Evolutionary conservation across 805 yeast species (phyloP), one percentile per base, ranked within the genome.

Genomic region (Ascoidea tarda): DNA sequence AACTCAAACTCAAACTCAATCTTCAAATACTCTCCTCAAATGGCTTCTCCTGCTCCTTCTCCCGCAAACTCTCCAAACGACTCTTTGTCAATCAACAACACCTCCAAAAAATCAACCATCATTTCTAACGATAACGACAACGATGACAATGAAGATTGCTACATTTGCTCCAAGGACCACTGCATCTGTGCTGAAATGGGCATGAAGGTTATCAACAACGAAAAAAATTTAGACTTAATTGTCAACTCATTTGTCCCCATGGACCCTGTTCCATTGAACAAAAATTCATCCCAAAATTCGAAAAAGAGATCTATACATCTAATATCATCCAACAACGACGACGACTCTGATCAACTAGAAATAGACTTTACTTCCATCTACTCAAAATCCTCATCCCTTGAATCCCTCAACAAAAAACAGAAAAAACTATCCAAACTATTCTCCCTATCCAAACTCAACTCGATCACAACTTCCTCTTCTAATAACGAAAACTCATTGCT

Each of bases 111-210:
- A 38, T 14, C 8, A 38, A 38, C 44, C 14, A 38, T 38, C 8
- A 5, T 54, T 59, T 8, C 56, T 55, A 51, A 57, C 61, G 4
- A 59, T 44, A 5, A 55, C 59, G 10, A 57, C 54, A 51, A 57
- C 61, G 4, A 59, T 44, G 66, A 61, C 45, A 68, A 63, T 48
- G 28, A 21, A 21, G 73, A 70, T 53, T 84, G 90, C 63, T 84
- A 81, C 2, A 77, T 79, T n/a, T 84, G 90, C 62, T 63, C 70
- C 47, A 81, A 81, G 62, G 88, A 82, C 50, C 81, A 75, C 53
- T 84, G 90, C 61, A 63, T 83, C 12, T 84, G 90, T 63, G 88
- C 75, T 5, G 62, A 61, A 38, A 66, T 65, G 45, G 70, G 68
- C 2, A 52, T 65, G 32, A 63, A 59, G 55, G 57, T 63, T 16